Percentiles rank a stretch among this genome's conserved stretches.
Conservation (phyloP, 1,284 basidiomycete species). For the Stygiomarasmius scandens region DNA sequence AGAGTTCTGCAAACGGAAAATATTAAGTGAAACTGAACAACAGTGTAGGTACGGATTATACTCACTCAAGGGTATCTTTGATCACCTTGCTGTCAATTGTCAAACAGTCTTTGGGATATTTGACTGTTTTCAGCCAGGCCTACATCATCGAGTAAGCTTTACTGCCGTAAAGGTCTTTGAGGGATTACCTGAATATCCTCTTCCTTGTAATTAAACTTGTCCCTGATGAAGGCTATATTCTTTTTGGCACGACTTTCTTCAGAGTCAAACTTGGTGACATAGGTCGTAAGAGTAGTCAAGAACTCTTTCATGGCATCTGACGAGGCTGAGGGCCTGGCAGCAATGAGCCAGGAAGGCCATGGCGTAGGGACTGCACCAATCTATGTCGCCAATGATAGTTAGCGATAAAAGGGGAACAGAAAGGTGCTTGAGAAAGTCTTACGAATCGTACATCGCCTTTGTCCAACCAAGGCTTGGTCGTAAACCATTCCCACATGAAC, state of each 20-base stretch:
- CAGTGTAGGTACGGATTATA: conserved; percentile 7
- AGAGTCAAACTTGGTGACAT: conserved; percentile 73
- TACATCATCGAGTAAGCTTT: conserved; percentile 27
- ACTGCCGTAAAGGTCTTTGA: not conserved
- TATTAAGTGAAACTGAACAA: not conserved
- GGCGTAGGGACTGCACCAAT: conserved; percentile 90
- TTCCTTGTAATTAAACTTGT: conserved; percentile 80
- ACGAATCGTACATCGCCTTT: conserved; percentile 84
- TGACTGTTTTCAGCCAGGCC: conserved; percentile 83
- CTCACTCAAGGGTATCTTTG: conserved; percentile 69
- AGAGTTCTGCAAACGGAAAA: conserved; percentile 54
- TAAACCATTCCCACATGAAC: conserved; percentile 98
- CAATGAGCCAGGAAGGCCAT: conserved; percentile 96
- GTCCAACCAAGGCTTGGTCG: conserved; percentile 92
- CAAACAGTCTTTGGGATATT: conserved; percentile 70
- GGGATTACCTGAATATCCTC: conserved; percentile 67
- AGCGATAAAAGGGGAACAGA: not conserved
- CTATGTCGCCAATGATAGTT: conserved; percentile 38
- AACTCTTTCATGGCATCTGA: conserved; percentile 59
- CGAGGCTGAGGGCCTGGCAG: conserved; percentile 70
- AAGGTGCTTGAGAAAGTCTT: conserved; percentile 30
- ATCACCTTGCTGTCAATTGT: conserved; percentile 68
- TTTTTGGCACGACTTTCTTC: conserved; percentile 56
- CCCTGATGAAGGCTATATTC: conserved; percentile 76
- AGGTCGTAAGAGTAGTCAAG: conserved; percentile 62